These are phyloP conservation scores for Fusarium poae DNA, from an alignment of 2,329 filamentous ascomycete genomes.

Conservation along the genomic window DNA sequence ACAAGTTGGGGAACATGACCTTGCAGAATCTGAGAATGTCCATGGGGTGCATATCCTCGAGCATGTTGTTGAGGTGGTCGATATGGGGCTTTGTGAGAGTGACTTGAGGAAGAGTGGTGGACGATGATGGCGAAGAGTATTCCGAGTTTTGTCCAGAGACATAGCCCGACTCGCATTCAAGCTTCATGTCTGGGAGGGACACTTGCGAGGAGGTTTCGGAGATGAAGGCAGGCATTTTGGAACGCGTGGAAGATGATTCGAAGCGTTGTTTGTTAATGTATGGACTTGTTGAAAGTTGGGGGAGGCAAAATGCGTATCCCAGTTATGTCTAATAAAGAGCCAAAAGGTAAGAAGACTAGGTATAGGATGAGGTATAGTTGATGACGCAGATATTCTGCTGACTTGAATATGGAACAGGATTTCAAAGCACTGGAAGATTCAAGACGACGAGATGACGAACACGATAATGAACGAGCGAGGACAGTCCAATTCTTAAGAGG, in stretches of 20 bases:
- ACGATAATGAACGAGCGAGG: slow-evolving; percentile 36
- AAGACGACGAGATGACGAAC: slow-evolving; percentile 40
- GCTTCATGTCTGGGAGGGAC: slow-evolving; percentile 57
- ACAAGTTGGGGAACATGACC: slow-evolving; percentile 89
- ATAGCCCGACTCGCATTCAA: slow-evolving; percentile 84
- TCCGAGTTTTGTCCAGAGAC: slow-evolving; percentile 65
- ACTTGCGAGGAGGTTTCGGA: slow-evolving; percentile 57
- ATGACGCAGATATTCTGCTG: slow-evolving; percentile 47
- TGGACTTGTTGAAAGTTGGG: slow-evolving; percentile 44
- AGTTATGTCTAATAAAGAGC: slow-evolving; percentile 35
- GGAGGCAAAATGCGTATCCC: slow-evolving; percentile 34
- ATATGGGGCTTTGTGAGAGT: slow-evolving; percentile 90
- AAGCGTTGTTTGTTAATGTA: slow-evolving; percentile 25
- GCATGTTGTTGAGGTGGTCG: slow-evolving; percentile 88
- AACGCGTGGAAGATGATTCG: slow-evolving; percentile 34
- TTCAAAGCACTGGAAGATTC: slow-evolving; percentile 39
- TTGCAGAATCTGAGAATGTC: slow-evolving; percentile 95
- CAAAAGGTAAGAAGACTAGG: slow-evolving; percentile 22
- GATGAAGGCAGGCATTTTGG: slow-evolving; percentile 55
- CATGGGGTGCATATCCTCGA: slow-evolving; percentile 88
- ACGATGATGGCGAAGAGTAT: slow-evolving; percentile 54
- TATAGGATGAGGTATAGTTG: slow-evolving; percentile 26
- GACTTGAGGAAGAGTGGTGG: slow-evolving; percentile 74
- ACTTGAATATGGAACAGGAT: slow-evolving; percentile 37
- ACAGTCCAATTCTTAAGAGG: slow-evolving; percentile 47